A percentile compares a stretch with the other conserved stretches of the same genome.
These are phyloP conservation scores for Colletotrichum paranaense DNA, from an alignment of 2,329 filamentous ascomycete genomes.

Conservation along the genomic window DNA sequence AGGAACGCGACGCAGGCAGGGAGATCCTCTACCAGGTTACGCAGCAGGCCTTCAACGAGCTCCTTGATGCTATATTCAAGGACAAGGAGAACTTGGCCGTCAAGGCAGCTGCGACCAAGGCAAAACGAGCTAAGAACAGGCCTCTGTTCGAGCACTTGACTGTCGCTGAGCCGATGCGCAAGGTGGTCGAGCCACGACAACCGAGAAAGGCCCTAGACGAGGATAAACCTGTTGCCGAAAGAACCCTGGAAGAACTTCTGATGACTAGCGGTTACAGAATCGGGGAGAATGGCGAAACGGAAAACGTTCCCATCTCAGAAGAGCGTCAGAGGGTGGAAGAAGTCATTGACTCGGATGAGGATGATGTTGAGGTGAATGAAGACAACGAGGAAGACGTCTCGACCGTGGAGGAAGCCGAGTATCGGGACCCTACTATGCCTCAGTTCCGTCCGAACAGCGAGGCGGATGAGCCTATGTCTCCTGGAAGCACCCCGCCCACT, in stretches of 20 bases:
- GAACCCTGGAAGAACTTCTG: slow-evolving; percentile 54
- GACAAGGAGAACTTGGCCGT: slow-evolving; percentile 81
- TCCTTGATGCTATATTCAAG: slow-evolving; percentile 88
- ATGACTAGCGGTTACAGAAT: slow-evolving; percentile 58
- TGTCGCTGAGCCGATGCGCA: slow-evolving; percentile 28
- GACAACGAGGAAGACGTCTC: slow-evolving; percentile 37
- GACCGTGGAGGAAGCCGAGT: slow-evolving; percentile 36
- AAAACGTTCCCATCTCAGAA: background rate
- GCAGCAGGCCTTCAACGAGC: slow-evolving; percentile 92
- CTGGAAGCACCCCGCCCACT: background rate
- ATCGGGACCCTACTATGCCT: slow-evolving; percentile 73
- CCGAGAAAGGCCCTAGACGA: slow-evolving; percentile 35
- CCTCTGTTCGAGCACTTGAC: slow-evolving; percentile 54
- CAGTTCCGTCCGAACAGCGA: slow-evolving; percentile 73
- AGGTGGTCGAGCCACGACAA: slow-evolving; percentile 25
- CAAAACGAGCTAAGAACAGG: slow-evolving; percentile 68
- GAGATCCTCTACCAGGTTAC: slow-evolving; percentile 93
- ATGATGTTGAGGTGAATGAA: slow-evolving; percentile 34
- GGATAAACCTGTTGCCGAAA: slow-evolving; percentile 41
- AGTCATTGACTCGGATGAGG: slow-evolving; percentile 31
- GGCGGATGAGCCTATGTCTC: slow-evolving; percentile 34
- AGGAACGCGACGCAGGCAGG: slow-evolving; percentile 84
- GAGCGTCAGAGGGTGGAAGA: slow-evolving; percentile 32
- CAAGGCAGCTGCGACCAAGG: slow-evolving; percentile 71
- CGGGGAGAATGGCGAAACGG: slow-evolving; percentile 35